phyloP scores from a whole-genome alignment of 495 filamentous ascomycete species.

The Penicillium desertorum region DNA sequence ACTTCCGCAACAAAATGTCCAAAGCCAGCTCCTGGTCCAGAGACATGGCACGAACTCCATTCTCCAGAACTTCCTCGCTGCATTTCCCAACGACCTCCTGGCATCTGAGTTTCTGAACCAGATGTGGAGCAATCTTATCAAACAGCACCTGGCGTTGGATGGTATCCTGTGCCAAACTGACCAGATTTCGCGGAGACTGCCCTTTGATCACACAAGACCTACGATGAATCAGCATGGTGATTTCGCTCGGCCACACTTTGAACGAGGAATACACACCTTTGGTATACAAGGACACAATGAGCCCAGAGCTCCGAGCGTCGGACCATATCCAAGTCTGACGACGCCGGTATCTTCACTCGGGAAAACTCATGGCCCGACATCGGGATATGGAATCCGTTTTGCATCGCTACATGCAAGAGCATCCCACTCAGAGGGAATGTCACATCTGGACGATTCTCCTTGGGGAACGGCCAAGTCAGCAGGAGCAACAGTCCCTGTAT shows the following conservation, averaged over 20 bases:
- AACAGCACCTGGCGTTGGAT: constrained; percentile 35
- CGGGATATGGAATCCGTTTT: constrained; percentile 50
- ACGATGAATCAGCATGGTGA: not conserved
- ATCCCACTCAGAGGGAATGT: constrained; percentile 44
- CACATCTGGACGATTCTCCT: constrained; percentile 42
- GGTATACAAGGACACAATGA: constrained; percentile 43
- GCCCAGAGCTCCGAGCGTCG: constrained; percentile 47
- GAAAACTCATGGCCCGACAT: constrained; percentile 52
- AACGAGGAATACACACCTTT: constrained; percentile 28
- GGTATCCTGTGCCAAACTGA: constrained; percentile 37
- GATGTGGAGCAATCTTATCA: constrained; percentile 31
- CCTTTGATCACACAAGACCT: constrained; percentile 43
- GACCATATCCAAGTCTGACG: constrained; percentile 37
- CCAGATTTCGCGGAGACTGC: constrained; percentile 34
- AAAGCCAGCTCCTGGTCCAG: constrained; percentile 40
- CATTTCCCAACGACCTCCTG: constrained; percentile 39
- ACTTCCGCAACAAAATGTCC: constrained; percentile 37
- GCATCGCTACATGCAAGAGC: constrained; percentile 49
- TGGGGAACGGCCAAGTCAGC: constrained; percentile 52
- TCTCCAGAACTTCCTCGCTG: constrained; percentile 35
- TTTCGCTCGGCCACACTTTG: not conserved
- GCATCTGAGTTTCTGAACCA: constrained; percentile 38
- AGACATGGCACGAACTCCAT: constrained; percentile 41
- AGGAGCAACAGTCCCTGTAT: constrained; percentile 51
- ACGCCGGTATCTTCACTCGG: constrained; percentile 33